A percentile compares a stretch with the other conserved stretches of the same genome.
Conservation (phyloP, 176 grass and related monocot genomes). For the Dactylis glomerata region DNA sequence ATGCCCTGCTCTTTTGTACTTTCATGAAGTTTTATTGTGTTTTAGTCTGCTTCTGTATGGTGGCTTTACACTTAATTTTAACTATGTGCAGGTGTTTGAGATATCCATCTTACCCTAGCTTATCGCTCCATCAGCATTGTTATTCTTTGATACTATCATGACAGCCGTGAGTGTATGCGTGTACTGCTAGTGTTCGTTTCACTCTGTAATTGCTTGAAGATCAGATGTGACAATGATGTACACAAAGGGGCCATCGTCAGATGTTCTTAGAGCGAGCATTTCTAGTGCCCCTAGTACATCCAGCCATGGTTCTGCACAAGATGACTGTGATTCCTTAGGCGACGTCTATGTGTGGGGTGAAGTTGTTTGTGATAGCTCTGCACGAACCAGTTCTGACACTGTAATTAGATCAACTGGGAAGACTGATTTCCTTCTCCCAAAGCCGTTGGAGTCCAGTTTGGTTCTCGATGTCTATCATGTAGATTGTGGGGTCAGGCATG, state of each 20-base stretch:
- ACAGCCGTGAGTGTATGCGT: not conserved
- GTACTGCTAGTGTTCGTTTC: not conserved
- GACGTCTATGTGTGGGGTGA: slow-evolving; percentile 97
- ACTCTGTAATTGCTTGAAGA: slow-evolving; percentile 18
- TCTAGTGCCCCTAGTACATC: slow-evolving; percentile 97
- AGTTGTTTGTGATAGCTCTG: slow-evolving; percentile 57
- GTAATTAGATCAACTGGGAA: slow-evolving; percentile 40
- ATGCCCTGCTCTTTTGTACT: not conserved
- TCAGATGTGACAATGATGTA: slow-evolving; percentile 83
- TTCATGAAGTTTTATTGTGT: not conserved
- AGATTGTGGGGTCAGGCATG: slow-evolving; percentile 85
- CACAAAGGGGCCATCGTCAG: slow-evolving; percentile 58
- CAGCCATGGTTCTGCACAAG: slow-evolving; percentile 90
- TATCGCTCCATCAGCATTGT: not conserved
- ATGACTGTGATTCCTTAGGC: slow-evolving; percentile 82
- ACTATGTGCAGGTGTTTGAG: slow-evolving; percentile 23
- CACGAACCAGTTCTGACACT: slow-evolving; percentile 43
- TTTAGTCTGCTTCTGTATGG: not conserved
- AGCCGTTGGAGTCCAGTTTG: slow-evolving; percentile 75
- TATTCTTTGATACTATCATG: not conserved
- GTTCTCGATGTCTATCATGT: slow-evolving; percentile 88
- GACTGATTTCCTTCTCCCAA: slow-evolving; percentile 71
- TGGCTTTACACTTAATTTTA: not conserved
- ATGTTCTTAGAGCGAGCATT: slow-evolving; percentile 90
- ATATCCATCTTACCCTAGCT: not conserved